A percentile compares a stretch with the other conserved stretches of the same genome.
Evolutionary conservation across 2,329 filamentous ascomycete genomes (phyloP).

Genomic region (Didymella lethalis): DNA sequence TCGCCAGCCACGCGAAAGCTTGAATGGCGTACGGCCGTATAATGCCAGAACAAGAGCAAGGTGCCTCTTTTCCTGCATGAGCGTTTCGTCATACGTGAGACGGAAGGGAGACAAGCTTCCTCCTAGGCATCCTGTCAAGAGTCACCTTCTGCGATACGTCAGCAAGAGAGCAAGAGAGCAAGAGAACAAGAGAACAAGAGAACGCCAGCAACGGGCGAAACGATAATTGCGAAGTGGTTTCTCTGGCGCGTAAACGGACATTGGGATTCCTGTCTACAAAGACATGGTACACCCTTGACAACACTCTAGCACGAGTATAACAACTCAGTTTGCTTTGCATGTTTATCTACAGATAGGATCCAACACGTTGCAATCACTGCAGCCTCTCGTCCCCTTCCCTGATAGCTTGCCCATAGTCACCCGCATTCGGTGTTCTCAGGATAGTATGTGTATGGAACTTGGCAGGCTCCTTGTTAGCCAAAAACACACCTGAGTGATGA

Average conservation of each 20-base stretch:
- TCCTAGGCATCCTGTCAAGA: background rate
- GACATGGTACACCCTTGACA: background rate
- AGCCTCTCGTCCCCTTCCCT: constrained; percentile 38
- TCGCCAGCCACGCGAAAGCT: background rate
- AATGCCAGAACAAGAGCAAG: background rate
- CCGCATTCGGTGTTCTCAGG: constrained; percentile 74
- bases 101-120: background rate
- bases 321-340: background rate
- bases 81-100: background rate
- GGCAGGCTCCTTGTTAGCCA: constrained; percentile 74
- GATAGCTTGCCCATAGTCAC: constrained; percentile 74
- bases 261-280: too few relatives aligned
- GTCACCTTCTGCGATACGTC: constrained; percentile 6
- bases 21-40: background rate
- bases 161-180: background rate
- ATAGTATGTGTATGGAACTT: constrained; percentile 84
- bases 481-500: constrained; percentile 79
- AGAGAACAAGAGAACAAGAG: background rate
- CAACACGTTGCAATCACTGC: background rate
- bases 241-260: background rate
- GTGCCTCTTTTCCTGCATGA: background rate
- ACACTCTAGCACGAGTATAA: background rate
- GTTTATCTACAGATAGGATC: background rate
- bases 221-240: background rate
- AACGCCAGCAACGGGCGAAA: too few relatives aligned